These are phyloP conservation scores for Torulaspora indica DNA, from an alignment of 805 yeast genomes.

Conservation along the genomic window DNA sequence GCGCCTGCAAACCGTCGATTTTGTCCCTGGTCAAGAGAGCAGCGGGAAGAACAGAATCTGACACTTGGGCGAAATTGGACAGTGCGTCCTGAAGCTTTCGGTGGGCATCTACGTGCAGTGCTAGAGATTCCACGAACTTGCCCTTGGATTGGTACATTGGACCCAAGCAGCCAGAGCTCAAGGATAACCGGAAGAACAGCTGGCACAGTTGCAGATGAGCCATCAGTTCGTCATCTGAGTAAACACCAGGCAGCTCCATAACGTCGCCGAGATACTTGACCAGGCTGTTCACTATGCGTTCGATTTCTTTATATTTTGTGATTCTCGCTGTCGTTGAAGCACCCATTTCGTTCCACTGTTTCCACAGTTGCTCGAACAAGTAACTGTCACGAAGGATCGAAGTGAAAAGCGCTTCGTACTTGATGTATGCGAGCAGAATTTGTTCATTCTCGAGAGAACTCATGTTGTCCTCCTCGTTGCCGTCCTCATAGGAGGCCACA, in stretches of 20 bases:
- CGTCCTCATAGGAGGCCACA: conserved; percentile 42
- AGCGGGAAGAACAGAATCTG: conserved; percentile 20
- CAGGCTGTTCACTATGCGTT: conserved; percentile 41
- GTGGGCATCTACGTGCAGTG: conserved; percentile 28
- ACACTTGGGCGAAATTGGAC: conserved; percentile 7
- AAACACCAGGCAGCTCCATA: conserved; percentile 85
- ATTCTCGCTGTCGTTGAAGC: conserved; percentile 27
- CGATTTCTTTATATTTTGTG: conserved; percentile 33
- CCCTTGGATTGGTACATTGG: conserved; percentile 29
- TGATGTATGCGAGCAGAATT: conserved; percentile 68
- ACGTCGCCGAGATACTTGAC: conserved; percentile 52
- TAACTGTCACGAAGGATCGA: conserved; percentile 68
- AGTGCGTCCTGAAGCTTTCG: conserved; percentile 18
- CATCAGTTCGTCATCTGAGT: conserved; percentile 69
- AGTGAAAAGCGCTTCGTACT: conserved; percentile 59
- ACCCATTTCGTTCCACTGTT: conserved; percentile 26
- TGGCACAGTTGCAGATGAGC: conserved; percentile 29
- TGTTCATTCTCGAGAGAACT: conserved; percentile 57
- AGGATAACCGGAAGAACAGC: conserved; percentile 20
- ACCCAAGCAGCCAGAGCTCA: conserved; percentile 29
- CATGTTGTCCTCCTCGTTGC: conserved; percentile 42
- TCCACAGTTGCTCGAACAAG: conserved; percentile 39
- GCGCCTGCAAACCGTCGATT: conserved; percentile 46
- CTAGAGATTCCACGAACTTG: conserved; percentile 30
- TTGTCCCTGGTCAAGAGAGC: conserved; percentile 34